Evolutionary conservation across 2,329 filamentous ascomycete species (phyloP), one percentile per base, ranked within the genome.

Genomic region (Colletotrichum lupini): DNA sequence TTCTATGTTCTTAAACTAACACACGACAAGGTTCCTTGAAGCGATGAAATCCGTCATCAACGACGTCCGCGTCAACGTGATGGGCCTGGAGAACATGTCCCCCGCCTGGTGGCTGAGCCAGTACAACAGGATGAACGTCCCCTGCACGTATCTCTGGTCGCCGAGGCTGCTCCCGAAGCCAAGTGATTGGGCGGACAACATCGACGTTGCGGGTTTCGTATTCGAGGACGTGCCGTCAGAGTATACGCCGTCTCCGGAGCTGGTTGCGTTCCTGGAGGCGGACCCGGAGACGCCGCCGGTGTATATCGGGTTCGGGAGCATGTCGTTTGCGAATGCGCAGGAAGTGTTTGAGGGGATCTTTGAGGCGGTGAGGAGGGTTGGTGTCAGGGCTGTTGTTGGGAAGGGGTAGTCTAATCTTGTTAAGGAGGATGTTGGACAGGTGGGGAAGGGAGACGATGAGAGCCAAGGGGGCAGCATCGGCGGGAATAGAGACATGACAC

Each of bases 171-270:
- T 89, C 6, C 85, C 87, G 1, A 89, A 89, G 75, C 87, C 87
- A 5, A 81, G 81, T 24, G 87, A 89, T 74, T 89, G 87, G 87
- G 87, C 86, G 2, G 83, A 84, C 53, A 86, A 89, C 74, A 87
- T 89, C 60, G 84, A 87, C 62, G 82, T 89, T 37, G 83, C 86
- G n/a, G 87, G 87, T 2, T 89, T 89, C 76, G 87, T 87, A 24
- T 89, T 89, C 72, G 81, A 89, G 1, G 87, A 89, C 62, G 81
- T 84, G 2, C 83, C 85, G 3, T 83, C 82, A 1, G 82, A 79
- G 4, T 87, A 83, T 76, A 82, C 81, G 24, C 85, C 85, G 2
- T 83, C 84, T 0, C 78, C 82, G 19, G 81, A 82, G 3, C 77
- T 87, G 26, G 67, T 65, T 3, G 67, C 75, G 26, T 82, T 82